phyloP scores from a whole-genome alignment of 495 filamentous ascomycete genomes.

The Symbiotaphrina buchneri region DNA sequence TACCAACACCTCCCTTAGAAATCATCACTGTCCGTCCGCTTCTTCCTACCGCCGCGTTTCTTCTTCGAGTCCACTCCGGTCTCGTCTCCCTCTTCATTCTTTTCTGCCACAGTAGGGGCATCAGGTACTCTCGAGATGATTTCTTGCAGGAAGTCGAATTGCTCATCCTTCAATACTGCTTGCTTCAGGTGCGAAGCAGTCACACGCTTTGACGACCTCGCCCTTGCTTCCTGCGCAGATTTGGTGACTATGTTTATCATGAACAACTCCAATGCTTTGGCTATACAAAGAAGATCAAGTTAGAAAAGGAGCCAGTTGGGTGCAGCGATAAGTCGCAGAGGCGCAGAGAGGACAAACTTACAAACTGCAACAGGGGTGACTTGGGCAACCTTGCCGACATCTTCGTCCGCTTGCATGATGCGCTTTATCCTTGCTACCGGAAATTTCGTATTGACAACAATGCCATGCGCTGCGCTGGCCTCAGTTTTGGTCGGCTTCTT shows the following conservation, averaged over 20 bases:
- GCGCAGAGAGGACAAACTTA: constrained; percentile 17
- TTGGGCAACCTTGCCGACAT: constrained; percentile 96
- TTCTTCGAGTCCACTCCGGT: constrained; percentile 3
- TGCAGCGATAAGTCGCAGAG: not conserved
- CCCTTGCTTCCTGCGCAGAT: constrained; percentile 60
- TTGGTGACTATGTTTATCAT: constrained; percentile 86
- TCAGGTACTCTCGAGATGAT: constrained; percentile 76
- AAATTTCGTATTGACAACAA: constrained; percentile 85
- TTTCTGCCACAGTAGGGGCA: constrained; percentile 27
- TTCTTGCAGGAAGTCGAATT: constrained; percentile 83
- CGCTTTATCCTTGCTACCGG: constrained; percentile 96
- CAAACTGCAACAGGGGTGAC: constrained; percentile 87
- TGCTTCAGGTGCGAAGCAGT: constrained; percentile 79
- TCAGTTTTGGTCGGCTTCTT: constrained; percentile 2
- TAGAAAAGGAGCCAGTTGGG: constrained; percentile 1
- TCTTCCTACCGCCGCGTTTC: constrained; percentile 4
- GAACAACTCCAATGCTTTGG: constrained; percentile 87
- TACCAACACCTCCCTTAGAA: constrained; percentile 1
- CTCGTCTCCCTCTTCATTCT: constrained; percentile 22
- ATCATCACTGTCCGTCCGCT: constrained; percentile 5
- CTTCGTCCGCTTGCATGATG: constrained; percentile 98
- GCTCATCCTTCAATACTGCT: constrained; percentile 62
- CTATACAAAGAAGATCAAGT: constrained; percentile 10
- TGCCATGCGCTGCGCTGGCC: constrained; percentile 8
- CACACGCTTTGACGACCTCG: constrained; percentile 69